phyloP scores from a whole-genome alignment of 441 rosid genomes.

The Manihot esculenta region DNA sequence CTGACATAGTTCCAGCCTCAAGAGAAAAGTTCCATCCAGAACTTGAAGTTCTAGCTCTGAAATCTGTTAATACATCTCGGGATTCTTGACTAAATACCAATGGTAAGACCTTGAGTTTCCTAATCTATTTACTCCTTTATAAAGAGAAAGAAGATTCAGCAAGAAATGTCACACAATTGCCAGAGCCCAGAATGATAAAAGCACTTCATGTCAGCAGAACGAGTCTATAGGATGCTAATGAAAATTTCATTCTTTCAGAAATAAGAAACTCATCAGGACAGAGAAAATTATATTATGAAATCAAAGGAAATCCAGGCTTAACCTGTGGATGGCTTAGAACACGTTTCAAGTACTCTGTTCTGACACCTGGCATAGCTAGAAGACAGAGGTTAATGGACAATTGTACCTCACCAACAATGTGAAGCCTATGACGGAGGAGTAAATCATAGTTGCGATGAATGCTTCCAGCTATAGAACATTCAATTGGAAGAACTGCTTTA shows the following conservation, averaged over 20 bases:
- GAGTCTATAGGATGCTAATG: neutral
- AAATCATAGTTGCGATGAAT: constrained; percentile 61
- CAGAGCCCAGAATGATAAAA: neutral
- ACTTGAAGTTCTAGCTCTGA: constrained; percentile 4
- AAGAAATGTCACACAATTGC: neutral
- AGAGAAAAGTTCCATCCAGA: neutral
- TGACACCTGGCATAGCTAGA: constrained; percentile 54
- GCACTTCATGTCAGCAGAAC: neutral
- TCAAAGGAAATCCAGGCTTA: constrained; percentile 5
- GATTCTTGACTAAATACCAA: neutral
- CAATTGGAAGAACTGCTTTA: constrained; percentile 57
- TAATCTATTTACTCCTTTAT: neutral
- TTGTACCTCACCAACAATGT: constrained; percentile 61
- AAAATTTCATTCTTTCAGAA: neutral
- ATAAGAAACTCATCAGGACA: neutral
- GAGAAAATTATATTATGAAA: neutral
- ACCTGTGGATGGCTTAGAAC: constrained; percentile 65
- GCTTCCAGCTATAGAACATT: constrained; percentile 51
- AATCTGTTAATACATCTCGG: neutral
- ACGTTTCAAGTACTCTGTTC: constrained; percentile 45
- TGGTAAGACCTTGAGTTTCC: neutral
- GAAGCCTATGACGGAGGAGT: constrained; percentile 62
- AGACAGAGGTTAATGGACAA: constrained; percentile 44
- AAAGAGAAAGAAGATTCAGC: neutral
- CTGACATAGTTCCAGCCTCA: neutral